Base-by-base conservation (phyloP, 1,284 basidiomycete species). In the Tilletia indica region DNA sequence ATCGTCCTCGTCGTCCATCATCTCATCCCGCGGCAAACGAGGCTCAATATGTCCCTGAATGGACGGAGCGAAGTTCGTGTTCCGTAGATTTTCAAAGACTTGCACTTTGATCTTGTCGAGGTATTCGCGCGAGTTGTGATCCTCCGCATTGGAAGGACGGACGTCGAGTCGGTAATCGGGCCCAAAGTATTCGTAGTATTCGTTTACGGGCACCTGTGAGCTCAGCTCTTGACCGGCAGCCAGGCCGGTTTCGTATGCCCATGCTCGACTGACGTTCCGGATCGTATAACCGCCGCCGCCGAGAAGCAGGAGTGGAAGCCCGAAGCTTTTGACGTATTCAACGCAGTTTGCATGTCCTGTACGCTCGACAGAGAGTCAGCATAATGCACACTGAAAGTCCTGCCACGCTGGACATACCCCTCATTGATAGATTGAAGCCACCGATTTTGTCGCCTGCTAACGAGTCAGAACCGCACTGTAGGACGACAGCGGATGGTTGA, bases 231-330 rank as follows among this genome's bases (percentile, higher is more conserved):
- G 92, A 11, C 97, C 97, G 12, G 95, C 94, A 4, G 96, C 97
- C 47, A 99, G 86, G 19, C 97, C 97, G 0, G 97, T 99, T 86
- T 99, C 97, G 83, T 91, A 99, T 19, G 97, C 96, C 97, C 97
- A 99, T 9, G 93, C 93, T 67, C 97, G 89, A 76, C 92, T 93
- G 73, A 98, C 97, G 74, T 97, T 97, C 67, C 96, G 91, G 89
- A 99, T 97, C 0, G 97, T 99, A 85, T 99, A 99, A 0, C 97
- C 97, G 8, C 97, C 97, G 21, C 97, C 97, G 25, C 97, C 97
- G 9, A 99, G 89, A 61, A 99, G 87, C 16, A 99, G 87, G 34
- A 99, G 85, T 0, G 97, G 97, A 70, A 94, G 91, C 80, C 93
- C 92, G 86, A 99, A 98, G 0, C 92, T 93, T 84, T 99, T 98